phyloP scores from a whole-genome alignment of 2,329 filamentous ascomycete genomes.

The Neonectria ditissima region DNA sequence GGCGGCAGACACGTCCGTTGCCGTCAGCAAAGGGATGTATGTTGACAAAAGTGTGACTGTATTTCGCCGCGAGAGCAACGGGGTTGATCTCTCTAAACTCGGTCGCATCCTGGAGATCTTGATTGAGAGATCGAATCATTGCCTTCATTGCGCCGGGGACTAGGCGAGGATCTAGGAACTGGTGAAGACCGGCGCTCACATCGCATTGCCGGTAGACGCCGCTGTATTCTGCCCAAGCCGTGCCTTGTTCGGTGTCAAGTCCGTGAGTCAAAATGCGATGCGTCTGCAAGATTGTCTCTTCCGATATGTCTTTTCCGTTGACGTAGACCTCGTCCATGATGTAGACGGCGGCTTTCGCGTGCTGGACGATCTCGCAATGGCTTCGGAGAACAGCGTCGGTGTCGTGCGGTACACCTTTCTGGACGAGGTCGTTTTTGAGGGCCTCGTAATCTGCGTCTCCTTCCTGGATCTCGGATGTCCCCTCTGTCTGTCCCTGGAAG shows the following conservation, averaged over 20 bases:
- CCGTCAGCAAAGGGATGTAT: conserved; percentile 54
- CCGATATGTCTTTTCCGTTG: conserved; percentile 23
- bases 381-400: background rate
- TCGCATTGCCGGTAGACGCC: conserved; percentile 44
- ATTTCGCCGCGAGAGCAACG: conserved; percentile 42
- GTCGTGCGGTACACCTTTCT: background rate
- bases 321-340: conserved; percentile 30
- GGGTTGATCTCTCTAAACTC: conserved; percentile 33
- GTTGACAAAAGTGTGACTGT: conserved; percentile 46
- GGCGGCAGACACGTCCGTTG: conserved; percentile 49
- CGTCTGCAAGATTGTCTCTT: conserved; percentile 40
- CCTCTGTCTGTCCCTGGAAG: conserved; percentile 1
- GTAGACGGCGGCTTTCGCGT: conserved; percentile 27
- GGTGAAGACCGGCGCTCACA: conserved; percentile 24
- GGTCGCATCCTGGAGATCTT: conserved; percentile 37
- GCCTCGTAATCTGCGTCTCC: background rate
- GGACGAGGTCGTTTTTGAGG: background rate
- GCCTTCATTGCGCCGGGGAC: conserved; percentile 43
- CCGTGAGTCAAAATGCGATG: conserved; percentile 39
- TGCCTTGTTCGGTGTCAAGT: conserved; percentile 7
- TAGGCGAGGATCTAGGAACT: background rate
- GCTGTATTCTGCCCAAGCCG: conserved; percentile 21
- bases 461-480: background rate
- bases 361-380: conserved; percentile 27
- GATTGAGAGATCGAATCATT: conserved; percentile 35